Percentiles rank a stretch among this genome's conserved stretches.
Conservation (phyloP, 192 early-diverging fungal genomes). For the Phlyctochytrium planicorne region DNA sequence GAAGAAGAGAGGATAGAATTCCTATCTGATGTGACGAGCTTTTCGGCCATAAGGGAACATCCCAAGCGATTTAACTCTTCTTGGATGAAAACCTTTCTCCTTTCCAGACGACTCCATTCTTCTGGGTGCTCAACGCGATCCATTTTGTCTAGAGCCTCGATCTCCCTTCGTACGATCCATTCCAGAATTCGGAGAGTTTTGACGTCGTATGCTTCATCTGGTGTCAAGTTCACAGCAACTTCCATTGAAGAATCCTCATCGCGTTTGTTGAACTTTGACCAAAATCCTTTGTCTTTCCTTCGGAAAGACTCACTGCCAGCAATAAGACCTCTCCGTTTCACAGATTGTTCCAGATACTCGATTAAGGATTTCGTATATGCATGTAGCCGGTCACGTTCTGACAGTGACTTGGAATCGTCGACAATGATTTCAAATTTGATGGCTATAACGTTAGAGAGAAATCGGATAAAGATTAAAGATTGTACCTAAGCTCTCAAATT, state of each 20-base stretch:
- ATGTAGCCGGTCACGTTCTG: constrained; percentile 6
- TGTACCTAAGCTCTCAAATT: constrained; percentile 24
- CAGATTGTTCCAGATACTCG: constrained; percentile 26
- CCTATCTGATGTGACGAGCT: constrained; percentile 23
- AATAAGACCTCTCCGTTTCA: constrained; percentile 5
- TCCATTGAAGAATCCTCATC: background rate
- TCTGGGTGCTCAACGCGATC: constrained; percentile 24
- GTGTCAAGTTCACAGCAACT: background rate
- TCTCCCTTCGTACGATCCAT: constrained; percentile 27
- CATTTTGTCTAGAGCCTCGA: constrained; percentile 13
- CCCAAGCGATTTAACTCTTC: constrained; percentile 32
- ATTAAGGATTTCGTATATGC: constrained; percentile 29
- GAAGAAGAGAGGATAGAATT: constrained; percentile 15
- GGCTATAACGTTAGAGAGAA: background rate
- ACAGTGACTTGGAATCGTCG: background rate
- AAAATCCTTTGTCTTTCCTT: no score
- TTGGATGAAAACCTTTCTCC: constrained; percentile 12
- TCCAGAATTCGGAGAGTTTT: constrained; percentile 38
- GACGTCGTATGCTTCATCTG: constrained; percentile 25
- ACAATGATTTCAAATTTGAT: background rate
- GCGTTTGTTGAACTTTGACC: background rate
- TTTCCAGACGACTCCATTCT: constrained; percentile 31
- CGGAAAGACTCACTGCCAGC: background rate
- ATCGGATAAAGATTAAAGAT: background rate
- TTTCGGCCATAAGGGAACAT: constrained; percentile 38